Conservation (phyloP, 169 alveolate species). For the Amoebophrya sp. region DNA sequence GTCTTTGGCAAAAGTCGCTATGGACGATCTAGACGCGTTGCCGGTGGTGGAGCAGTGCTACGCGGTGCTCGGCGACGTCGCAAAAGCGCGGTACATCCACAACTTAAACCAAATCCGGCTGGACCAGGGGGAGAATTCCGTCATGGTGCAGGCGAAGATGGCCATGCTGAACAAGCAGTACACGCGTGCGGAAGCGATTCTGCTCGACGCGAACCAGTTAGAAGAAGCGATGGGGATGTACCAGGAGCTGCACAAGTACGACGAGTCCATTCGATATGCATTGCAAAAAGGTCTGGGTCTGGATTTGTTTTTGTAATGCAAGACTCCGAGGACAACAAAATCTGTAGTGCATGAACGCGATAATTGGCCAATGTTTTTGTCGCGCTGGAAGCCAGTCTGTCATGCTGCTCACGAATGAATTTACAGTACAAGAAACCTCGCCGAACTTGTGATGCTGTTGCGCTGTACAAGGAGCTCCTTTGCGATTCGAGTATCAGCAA, state of each 20-base stretch:
- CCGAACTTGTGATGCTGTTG: too few species aligned
- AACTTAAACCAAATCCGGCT: slow-evolving; percentile 63
- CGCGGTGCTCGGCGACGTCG: slow-evolving; percentile 81
- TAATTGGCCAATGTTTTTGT: too few species aligned
- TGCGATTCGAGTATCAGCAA: too few species aligned
- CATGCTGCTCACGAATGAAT: too few species aligned
- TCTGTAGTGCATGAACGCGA: too few species aligned
- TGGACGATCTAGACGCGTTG: slow-evolving; percentile 63
- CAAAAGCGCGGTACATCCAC: slow-evolving; percentile 74
- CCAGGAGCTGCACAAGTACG: slow-evolving; percentile 78
- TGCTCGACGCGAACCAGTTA: slow-evolving; percentile 71
- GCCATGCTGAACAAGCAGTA: slow-evolving; percentile 79
- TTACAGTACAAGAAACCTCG: too few species aligned
- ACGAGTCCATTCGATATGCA: slow-evolving; percentile 70
- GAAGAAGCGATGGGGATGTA: slow-evolving; percentile 90
- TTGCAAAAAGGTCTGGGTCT: too few species aligned
- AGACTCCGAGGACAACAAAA: too few species aligned
- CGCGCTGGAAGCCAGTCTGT: too few species aligned
- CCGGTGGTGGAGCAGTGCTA: slow-evolving; percentile 83
- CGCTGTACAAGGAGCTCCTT: too few species aligned
- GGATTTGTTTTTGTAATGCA: too few species aligned
- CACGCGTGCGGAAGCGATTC: slow-evolving; percentile 81
- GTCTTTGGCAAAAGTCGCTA: slow-evolving; percentile 74
- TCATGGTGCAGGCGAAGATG: slow-evolving; percentile 62
- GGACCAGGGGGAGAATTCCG: too few species aligned